Base-by-base conservation (phyloP, 495 filamentous ascomycete species). In the Xylaria bambusicola region DNA sequence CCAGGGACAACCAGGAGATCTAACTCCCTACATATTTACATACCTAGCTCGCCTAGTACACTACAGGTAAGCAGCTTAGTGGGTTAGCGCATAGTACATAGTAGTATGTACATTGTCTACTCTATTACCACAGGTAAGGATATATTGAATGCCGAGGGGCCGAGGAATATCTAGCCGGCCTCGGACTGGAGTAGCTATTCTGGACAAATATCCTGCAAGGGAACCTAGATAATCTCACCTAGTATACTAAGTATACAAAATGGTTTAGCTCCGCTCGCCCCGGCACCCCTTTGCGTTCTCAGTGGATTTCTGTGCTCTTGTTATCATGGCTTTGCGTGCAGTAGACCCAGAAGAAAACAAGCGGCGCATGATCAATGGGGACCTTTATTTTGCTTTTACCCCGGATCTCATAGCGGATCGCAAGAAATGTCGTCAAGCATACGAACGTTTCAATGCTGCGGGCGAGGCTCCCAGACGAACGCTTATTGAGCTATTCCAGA, bases 401-500 rank as follows among this genome's bases (percentile, higher is more conserved):
- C 74, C 81, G 0, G 72, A 76, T 9, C 74, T 86, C 2, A 63
- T 66, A 3, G 79, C 78, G 1, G 87, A 79, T 13, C 83, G 91
- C 2, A 63, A 69, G 8, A 76, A 84, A 15, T 90, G 88, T 68
- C 75, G 78, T 35, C 65, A 69, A 13, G 88, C 88, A 1, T 84
- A 78, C 65, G 68, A 75, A 29, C 76, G 76, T 1, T 91, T 85
- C 74, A 94, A 91, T 70, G 77, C 75, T 23, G 75, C 80, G 4
- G 80, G 80, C 0, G 82, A 86, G 3, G 74, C 82, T 1, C 64
- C 83, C 0, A 75, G 88, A 29, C 75, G 90, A 48, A 73, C 73
- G 42, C 68, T 83, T 33, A 77, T 88, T 0, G 83, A 88, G 61
- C 71, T 93, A n/a, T 92, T 84, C 83, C 84, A 82, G 71, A 82